Evolutionary conservation across 1,284 basidiomycete genomes (phyloP).

Genomic region (Porogramme epimiltina): DNA sequence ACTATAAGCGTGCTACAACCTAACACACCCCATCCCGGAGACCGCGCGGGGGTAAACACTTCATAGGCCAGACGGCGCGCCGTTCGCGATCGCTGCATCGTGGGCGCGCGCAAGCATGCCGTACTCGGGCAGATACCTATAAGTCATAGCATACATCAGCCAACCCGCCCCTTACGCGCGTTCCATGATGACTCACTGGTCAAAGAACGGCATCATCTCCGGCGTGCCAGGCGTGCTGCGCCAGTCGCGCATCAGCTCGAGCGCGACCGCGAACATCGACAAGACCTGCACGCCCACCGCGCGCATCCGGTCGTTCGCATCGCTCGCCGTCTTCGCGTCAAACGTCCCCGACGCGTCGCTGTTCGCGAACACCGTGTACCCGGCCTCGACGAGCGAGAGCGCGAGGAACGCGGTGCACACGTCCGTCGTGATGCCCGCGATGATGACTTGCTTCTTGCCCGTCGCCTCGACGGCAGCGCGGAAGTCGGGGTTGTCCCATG

Average conservation of each 20-base stretch:
- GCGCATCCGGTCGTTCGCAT: constrained; percentile 49
- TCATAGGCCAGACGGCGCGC: constrained; percentile 26
- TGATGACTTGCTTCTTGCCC: constrained; percentile 48
- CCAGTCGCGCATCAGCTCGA: constrained; percentile 51
- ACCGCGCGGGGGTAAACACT: no score
- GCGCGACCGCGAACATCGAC: constrained; percentile 43
- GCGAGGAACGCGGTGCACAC: constrained; percentile 51
- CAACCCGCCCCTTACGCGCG: background rate
- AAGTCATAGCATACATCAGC: background rate
- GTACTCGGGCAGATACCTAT: constrained; percentile 41
- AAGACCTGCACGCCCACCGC: constrained; percentile 44
- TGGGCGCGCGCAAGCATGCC: constrained; percentile 42
- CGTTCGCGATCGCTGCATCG: constrained; percentile 38
- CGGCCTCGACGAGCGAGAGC: constrained; percentile 43
- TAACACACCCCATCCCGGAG: no score
- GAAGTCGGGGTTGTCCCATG: constrained; percentile 53
- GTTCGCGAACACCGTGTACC: constrained; percentile 49
- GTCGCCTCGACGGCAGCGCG: constrained; percentile 46
- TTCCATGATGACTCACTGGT: constrained; percentile 35
- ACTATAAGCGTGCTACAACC: no score
- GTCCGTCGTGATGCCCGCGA: constrained; percentile 50
- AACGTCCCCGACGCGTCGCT: constrained; percentile 47
- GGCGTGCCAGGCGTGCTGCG: constrained; percentile 41
- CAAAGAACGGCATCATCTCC: constrained; percentile 44
- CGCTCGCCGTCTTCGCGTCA: constrained; percentile 40